phyloP scores from a whole-genome alignment of 352 stramenopile genomes.

The Globisporangium orthogonon region DNA sequence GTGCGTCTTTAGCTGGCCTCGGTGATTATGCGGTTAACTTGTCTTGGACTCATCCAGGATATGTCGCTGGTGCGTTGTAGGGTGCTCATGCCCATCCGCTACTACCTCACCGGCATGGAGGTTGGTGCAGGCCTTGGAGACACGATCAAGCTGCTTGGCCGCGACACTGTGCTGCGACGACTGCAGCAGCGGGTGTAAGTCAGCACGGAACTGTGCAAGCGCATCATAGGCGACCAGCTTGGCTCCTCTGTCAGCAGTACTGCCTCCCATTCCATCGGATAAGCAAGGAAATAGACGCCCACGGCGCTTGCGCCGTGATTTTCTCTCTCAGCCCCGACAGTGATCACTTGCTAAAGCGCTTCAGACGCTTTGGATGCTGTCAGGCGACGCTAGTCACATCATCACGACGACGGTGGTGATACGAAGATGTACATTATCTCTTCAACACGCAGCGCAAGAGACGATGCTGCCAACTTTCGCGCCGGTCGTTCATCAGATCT shows the following conservation, averaged over 20 bases:
- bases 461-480: constrained; percentile 11
- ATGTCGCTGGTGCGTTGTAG: constrained; percentile 18
- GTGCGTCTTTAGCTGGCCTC: constrained; percentile 21
- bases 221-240: background rate
- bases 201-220: background rate
- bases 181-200: constrained; percentile 17
- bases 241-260: background rate
- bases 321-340: background rate
- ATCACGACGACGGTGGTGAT: constrained; percentile 1
- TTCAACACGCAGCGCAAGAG: background rate
- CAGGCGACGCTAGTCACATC: background rate
- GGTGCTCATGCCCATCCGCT: constrained; percentile 84
- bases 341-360: background rate
- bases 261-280: background rate
- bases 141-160: constrained; percentile 74
- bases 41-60: background rate
- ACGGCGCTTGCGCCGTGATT: background rate
- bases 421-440: constrained; percentile 12
- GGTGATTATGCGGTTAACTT: background rate
- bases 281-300: constrained; percentile 1
- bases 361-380: too few species aligned
- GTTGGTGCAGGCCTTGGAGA: constrained; percentile 77
- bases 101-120: constrained; percentile 84
- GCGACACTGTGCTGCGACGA: constrained; percentile 45
- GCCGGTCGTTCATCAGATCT: constrained; percentile 10